Percentiles rank a stretch among this genome's conserved stretches.
These are phyloP conservation scores for Brassica incana DNA, from an alignment of 345 rosid species.

Conservation along the genomic window DNA sequence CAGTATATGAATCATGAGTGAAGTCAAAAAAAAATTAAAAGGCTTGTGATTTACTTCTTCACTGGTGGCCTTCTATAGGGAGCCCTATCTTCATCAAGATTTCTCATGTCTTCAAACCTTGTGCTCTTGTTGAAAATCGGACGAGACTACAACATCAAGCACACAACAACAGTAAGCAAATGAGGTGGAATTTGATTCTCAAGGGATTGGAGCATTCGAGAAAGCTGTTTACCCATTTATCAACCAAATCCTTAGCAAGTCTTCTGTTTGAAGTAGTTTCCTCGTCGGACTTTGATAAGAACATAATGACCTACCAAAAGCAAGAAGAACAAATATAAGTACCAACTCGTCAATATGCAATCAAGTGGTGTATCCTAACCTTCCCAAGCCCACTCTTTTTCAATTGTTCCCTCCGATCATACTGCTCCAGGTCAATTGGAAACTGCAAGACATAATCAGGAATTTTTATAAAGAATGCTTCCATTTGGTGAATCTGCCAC, in stretches of 20 bases:
- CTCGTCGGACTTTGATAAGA: conserved; percentile 95
- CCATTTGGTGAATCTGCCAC: not conserved
- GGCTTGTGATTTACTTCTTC: conserved; percentile 56
- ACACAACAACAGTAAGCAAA: conserved; percentile 11
- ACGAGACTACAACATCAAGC: conserved; percentile 68
- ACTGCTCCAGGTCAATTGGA: conserved; percentile 93
- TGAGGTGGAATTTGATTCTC: not conserved
- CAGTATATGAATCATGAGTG: conserved; percentile 9
- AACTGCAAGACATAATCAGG: conserved; percentile 52
- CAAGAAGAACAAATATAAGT: not conserved
- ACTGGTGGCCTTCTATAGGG: conserved; percentile 71
- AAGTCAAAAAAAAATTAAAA: not conserved
- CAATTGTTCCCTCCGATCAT: conserved; percentile 88
- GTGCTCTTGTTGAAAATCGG: conserved; percentile 98
- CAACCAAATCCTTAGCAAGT: conserved; percentile 97
- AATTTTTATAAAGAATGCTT: conserved; percentile 1
- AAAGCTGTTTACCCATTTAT: conserved; percentile 76
- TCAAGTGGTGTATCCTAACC: conserved; percentile 46
- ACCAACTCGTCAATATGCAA: not conserved
- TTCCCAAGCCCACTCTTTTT: conserved; percentile 98
- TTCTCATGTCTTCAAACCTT: conserved; percentile 95
- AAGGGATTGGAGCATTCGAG: not conserved
- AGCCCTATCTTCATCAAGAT: conserved; percentile 69
- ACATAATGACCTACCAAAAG: conserved; percentile 80
- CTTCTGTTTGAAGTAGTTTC: conserved; percentile 89